Base-by-base conservation (phyloP, 2,329 filamentous ascomycete species). In the Penicillium nordicum region DNA sequence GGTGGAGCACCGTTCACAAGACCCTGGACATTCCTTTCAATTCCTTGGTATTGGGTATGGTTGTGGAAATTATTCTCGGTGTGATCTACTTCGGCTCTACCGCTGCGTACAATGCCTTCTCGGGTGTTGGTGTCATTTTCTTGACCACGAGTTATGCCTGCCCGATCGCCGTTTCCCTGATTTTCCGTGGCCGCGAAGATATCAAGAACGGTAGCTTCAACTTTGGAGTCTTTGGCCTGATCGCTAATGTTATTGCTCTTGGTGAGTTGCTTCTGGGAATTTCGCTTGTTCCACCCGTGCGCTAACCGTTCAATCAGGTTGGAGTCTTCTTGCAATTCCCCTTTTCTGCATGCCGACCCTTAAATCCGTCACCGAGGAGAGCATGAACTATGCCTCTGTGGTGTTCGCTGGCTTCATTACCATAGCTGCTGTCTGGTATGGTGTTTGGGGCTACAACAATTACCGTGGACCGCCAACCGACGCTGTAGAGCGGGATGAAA, bases 61-160 rank as follows among this genome's bases (percentile, higher is more conserved):
- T 80, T 0, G 82, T 92, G 47, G 86, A 89, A 69, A 88, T 85
- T 63, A 73, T 89, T 18, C 81, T 92, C 0, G 88, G 88, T 0
- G 80, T 88, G 57, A 90, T 92, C 70, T 92, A 89, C 76, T 90
- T 92, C 61, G 89, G 89, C n/a, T 88, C 85, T 1, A 82, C 83
- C 0, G 87, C 88, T 0, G 89, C 89, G 0, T 92, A 92, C 77
- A 88, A 87, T 75, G 86, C 84, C n/a, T 92, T 92, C 71, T 91
- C 88, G 0, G 88, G 88, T 43, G 88, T 90, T 0, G 89, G 88
- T 2, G 91, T 88, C 11, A 90, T 92, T 69, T 90, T 88, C 63
- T 80, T 92, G 1, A 90, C 87, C 0, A 78, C 86, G 38, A 84
- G 86, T 50, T 91, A 90, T 66, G 86, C 84, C 36, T 79, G 79